Evolutionary conservation across 805 yeast species (phyloP).

Genomic region (Ogataea glucozyma): DNA sequence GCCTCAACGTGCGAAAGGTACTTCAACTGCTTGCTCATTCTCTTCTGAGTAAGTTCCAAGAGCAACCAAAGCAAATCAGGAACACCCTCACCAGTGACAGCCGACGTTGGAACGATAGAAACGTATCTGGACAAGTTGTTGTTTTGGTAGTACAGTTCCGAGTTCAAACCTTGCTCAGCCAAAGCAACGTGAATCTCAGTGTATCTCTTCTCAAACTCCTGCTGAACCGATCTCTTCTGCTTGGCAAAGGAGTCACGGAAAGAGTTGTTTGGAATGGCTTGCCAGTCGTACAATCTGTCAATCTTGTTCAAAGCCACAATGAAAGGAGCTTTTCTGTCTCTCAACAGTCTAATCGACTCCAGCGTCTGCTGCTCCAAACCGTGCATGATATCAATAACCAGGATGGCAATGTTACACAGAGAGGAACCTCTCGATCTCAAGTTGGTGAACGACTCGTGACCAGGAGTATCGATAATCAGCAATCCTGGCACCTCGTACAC

Average conservation of each 20-base stretch:
- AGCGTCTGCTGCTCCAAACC: constrained; percentile 98
- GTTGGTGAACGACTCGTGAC: constrained; percentile 98
- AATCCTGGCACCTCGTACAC: constrained; percentile 96
- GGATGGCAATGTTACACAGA: constrained; percentile 96
- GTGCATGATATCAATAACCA: constrained; percentile 98
- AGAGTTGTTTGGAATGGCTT: constrained; percentile 84
- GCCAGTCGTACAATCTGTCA: constrained; percentile 97
- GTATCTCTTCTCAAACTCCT: constrained; percentile 87
- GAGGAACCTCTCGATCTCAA: constrained; percentile 99
- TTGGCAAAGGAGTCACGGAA: constrained; percentile 90
- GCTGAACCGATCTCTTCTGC: constrained; percentile 82
- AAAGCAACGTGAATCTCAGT: constrained; percentile 84
- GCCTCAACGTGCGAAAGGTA: constrained; percentile 93
- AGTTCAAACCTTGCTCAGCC: constrained; percentile 97
- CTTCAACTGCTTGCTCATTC: constrained; percentile 98
- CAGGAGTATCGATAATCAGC: constrained; percentile 96
- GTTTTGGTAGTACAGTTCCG: constrained; percentile 95
- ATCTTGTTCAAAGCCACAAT: constrained; percentile 96
- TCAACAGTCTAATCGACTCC: constrained; percentile 86
- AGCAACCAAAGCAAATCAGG: constrained; percentile 97
- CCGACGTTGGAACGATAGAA: constrained; percentile 97
- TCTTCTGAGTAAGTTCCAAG: constrained; percentile 93
- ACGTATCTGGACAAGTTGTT: constrained; percentile 91
- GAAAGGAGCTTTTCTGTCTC: constrained; percentile 98
- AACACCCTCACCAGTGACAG: constrained; percentile 99